phyloP scores from a whole-genome alignment of 192 early-diverging fungal species.

The Obelidium mucronatum region DNA sequence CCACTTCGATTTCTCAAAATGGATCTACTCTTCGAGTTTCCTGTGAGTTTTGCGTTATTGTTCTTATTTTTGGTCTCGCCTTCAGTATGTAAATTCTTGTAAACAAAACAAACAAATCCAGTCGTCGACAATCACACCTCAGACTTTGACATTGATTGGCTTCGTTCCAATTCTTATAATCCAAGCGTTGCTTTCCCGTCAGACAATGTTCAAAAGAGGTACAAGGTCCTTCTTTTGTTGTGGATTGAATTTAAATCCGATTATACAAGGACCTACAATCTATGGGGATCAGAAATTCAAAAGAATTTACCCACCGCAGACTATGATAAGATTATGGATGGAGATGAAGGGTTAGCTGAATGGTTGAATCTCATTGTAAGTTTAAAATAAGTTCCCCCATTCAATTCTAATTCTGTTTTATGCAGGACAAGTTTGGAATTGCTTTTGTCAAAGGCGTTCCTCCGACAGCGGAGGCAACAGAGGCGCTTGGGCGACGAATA shows the following conservation, averaged over 20 bases:
- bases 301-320: constrained; percentile 51
- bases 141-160: constrained; percentile 66
- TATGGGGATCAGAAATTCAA: constrained; percentile 53
- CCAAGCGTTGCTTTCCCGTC: constrained; percentile 53
- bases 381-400: neutral
- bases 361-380: constrained; percentile 71
- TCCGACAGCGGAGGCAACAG: constrained; percentile 65
- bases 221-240: no score
- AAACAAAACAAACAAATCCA: neutral
- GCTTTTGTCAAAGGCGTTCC: constrained; percentile 79
- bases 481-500: constrained; percentile 68
- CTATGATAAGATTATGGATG: constrained; percentile 72
- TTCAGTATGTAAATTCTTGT: neutral
- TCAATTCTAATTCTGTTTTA: neutral
- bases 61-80: neutral
- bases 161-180: constrained; percentile 69
- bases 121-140: constrained; percentile 63
- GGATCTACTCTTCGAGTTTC: constrained; percentile 26
- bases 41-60: constrained; percentile 29
- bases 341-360: constrained; percentile 68
- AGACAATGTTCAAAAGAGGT: neutral
- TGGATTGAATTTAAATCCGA: neutral
- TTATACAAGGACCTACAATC: constrained; percentile 5
- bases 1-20: constrained; percentile 16
- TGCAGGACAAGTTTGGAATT: constrained; percentile 72